Evolutionary conservation across 805 yeast genomes (phyloP), one percentile per base, ranked within the genome.

Genomic region (Pichia gijzeniarum): DNA sequence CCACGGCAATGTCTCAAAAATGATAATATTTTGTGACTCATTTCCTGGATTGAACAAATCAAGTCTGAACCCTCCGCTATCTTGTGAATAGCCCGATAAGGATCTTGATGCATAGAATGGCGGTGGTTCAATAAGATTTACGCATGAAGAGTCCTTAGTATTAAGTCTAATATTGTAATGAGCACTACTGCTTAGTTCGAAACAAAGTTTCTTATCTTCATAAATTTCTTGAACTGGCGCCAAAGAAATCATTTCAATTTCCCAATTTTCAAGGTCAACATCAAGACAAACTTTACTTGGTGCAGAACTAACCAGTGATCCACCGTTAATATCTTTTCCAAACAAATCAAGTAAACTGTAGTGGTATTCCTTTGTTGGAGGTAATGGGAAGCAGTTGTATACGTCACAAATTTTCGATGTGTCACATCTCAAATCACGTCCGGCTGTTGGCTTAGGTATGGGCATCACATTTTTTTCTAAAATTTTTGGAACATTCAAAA

Each of bases 1-100:
- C 98, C 98, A 93, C 0, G 99, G 99, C 25, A 89, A 68, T 0
- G 88, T 73, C 61, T 93, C 97, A 53, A 80, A 82, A 55, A 85
- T 85, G 1, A 79, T 64, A 38, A 90, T 69, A 2, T 63, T 62
- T 3, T 79, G 72, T 1, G 75, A 63, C 5, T 65, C 62, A 3
- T 51, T 53, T 0, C 79, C 65, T 1, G 88, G 85, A 59, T 91
- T 93, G n/a, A 68, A 67, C 55, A 91, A 74, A 10, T 80, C 85
- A 0, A 85, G 76, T 59, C 96, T 79, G 50, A 91, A 71, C 0
- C 96, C 96, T 47, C 98, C 98, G 48, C 78, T 73, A 57, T 88
- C 96, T 60, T 85, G 95, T 2, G 96, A 89, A 58, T 82, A 83
- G 0, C 98, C 97, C 0, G 96, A 87, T 43, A 91, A 72, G 0